Conservation (phyloP, 2,329 filamentous ascomycete genomes). For the Paecilomyces niveus region DNA sequence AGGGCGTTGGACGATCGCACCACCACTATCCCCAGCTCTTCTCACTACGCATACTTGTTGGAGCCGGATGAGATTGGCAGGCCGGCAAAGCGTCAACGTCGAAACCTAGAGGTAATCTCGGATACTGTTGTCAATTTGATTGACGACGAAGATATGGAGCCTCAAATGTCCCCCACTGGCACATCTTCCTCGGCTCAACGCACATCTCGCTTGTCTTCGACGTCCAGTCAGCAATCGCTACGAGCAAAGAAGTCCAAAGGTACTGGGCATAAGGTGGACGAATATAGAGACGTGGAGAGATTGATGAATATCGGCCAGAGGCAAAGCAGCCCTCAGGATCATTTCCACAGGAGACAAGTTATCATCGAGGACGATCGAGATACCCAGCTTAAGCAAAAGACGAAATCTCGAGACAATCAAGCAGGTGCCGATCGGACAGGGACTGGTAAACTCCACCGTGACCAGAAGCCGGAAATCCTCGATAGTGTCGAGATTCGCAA, state of each 20-base stretch:
- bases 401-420: neutral
- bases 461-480: slow-evolving; percentile 4
- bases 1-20: neutral
- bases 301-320: slow-evolving; percentile 4
- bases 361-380: slow-evolving; percentile 11
- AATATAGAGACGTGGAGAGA: slow-evolving; percentile 16
- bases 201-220: slow-evolving; percentile 12
- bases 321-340: neutral
- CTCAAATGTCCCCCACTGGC: slow-evolving; percentile 1
- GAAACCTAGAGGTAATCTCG: slow-evolving; percentile 7
- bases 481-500: slow-evolving; percentile 12
- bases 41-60: slow-evolving; percentile 5
- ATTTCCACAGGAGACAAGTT: slow-evolving; percentile 3
- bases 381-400: slow-evolving; percentile 15
- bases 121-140: slow-evolving; percentile 8
- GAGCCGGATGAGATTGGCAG: slow-evolving; percentile 14
- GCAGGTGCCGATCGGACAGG: neutral
- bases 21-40: slow-evolving; percentile 1
- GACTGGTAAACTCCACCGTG: neutral
- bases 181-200: slow-evolving; percentile 4
- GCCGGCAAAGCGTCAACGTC: slow-evolving; percentile 22
- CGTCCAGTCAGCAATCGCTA: slow-evolving; percentile 11
- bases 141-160: slow-evolving; percentile 12
- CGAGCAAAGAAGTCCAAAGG: slow-evolving; percentile 2
- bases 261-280: slow-evolving; percentile 5